Base-by-base conservation (phyloP, 768 basidiomycete species). In the Rhizopogon salebrosus region DNA sequence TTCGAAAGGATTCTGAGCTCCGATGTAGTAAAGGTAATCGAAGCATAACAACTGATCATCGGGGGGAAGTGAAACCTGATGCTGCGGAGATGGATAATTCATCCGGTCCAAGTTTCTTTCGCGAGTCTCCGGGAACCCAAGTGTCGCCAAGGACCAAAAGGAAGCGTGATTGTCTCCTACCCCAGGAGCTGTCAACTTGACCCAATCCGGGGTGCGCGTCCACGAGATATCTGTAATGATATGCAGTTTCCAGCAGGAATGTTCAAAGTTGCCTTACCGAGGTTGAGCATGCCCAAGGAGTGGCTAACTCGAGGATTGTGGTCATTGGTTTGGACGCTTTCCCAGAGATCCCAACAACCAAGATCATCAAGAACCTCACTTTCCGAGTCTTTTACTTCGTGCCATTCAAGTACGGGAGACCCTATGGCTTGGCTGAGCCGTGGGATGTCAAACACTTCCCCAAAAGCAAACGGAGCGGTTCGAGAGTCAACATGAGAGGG, bases 361-460 rank as follows among this genome's bases (percentile, higher is more conserved):
- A 64, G 23, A 20, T 63, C 70, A 23, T 71, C 70, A 22, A 59
- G 53, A 22, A 63, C 59, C 6, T 66, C 54, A 49, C 74, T 76
- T 34, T 64, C 67, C 13, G 63, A 61, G 52, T 78, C 68, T 62
- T 86, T 86, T 41, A 87, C 75, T 54, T 85, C 76, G 40, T 76
- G 71, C 84, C 84, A 87, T 65, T 87, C 83, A 4, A 85, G 61
- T 11, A 87, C 61, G 0, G 83, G 78, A 37, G 60, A 67, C 18
- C 72, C 69, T 22, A 84, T 60, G 11, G 63, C 60, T 48, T 71
- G 63, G 27, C 75, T 68, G 5, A 85, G 72, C 9, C 79, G 72
- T 1, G 77, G 74, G 41, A 85, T 65, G 58, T 87, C 82, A 57
- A 85, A 85, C 1, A 85, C 76, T 26, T 81, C 75, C 20, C 82